Evolutionary conservation across 345 rosid genomes (phyloP), one percentile per base, ranked within the genome.

Genomic region (Orychophragmus violaceus): DNA sequence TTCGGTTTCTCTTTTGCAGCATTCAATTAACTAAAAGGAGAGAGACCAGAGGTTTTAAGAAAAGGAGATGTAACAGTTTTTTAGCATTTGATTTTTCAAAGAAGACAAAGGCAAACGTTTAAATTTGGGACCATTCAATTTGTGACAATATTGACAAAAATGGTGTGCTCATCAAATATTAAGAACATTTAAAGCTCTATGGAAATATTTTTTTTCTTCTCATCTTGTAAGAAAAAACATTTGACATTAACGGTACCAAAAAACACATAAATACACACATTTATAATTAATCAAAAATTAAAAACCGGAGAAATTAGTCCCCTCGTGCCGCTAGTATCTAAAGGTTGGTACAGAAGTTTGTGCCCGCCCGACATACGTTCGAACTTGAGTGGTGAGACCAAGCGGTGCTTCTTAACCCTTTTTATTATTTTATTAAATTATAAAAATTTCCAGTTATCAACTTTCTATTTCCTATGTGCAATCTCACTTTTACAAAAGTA

Each of bases 291-390:
- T 22, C 32, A 11, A 67, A 59, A 25, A 24, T 11, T 2, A 37
- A 50, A 17, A 67, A 55, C 2, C 25, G 44, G 55, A 76, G 25
- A 59, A 53, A 71, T 61, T 39, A 72, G 50, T 53, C 74, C 74
- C 70, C 75, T 74, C 71, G 84, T 82, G 89, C 83, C 79, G 79
- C 84, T 82, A 66, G 79, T 83, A 82, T 84, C 87, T 84, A 66
- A 73, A 71, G 64, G 71, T 52, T 68, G 63, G 78, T 82, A 66
- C 91, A 86, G 84, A 62, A 78, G 85, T 91, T 82, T 74, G 95
- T 83, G 95, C 87, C 85, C 77, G 68, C 71, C 70, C 16, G 76
- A 83, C 92, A 84, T 76, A 41, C 87, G 90, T 77, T 82, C 50
- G 37, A 68, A 69, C 69, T 65, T 84, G 53, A 79, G 41, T 91